These are phyloP conservation scores for Penicillium sp. DNA, from an alignment of 2,329 filamentous ascomycete species.

Conservation along the genomic window DNA sequence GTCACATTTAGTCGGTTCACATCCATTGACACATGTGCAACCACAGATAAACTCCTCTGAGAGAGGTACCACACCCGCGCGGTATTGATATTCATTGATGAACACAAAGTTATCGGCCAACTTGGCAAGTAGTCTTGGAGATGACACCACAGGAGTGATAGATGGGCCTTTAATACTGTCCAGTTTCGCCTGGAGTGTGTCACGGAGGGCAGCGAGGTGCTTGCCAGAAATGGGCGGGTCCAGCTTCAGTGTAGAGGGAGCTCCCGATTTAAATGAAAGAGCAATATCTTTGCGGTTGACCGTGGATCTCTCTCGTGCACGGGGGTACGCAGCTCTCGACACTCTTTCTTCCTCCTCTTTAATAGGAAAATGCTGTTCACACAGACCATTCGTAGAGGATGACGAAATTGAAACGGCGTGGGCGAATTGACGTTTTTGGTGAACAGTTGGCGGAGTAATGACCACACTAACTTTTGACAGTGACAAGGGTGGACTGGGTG, in stretches of 20 bases:
- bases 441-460: conserved; percentile 1
- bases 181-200: conserved; percentile 10
- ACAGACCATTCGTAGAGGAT: neutral
- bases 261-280: neutral
- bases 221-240: neutral
- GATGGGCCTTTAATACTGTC: conserved; percentile 26
- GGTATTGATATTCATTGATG: conserved; percentile 37
- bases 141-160: conserved; percentile 23
- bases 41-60: conserved; percentile 33
- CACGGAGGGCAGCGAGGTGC: neutral
- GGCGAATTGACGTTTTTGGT: neutral
- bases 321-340: neutral
- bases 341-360: neutral
- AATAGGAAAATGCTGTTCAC: neutral
- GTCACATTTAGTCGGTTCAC: conserved; percentile 27
- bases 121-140: conserved; percentile 20
- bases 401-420: neutral
- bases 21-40: conserved; percentile 24
- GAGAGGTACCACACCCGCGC: conserved; percentile 31
- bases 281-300: neutral
- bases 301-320: neutral
- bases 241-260: neutral
- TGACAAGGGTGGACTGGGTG: neutral
- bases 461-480: conserved; percentile 1
- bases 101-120: conserved; percentile 42